phyloP scores from a whole-genome alignment of 176 grass and related monocot species.

The Avena insularis region DNA sequence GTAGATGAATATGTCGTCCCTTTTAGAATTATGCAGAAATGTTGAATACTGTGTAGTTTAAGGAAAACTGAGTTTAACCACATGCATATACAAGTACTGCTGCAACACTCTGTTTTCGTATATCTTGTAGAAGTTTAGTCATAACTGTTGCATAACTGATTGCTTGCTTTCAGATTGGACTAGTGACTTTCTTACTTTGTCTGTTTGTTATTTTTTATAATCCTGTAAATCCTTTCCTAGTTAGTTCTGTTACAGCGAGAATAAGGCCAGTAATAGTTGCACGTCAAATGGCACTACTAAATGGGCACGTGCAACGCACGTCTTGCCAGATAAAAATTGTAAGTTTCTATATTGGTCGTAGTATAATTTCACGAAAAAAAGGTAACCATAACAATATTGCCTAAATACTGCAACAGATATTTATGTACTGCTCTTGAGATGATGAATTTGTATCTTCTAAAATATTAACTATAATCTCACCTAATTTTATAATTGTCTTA shows the following conservation, averaged over 20 bases:
- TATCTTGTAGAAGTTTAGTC: conserved; percentile 2
- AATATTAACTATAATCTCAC: too few relatives aligned
- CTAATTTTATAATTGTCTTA: too few relatives aligned
- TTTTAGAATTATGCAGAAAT: conserved; percentile 19
- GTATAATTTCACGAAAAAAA: too few relatives aligned
- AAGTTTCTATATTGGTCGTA: too few relatives aligned
- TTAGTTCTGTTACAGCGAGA: neutral
- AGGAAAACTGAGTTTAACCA: neutral
- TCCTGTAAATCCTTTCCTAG: neutral
- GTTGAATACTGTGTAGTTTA: neutral
- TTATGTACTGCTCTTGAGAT: too few relatives aligned
- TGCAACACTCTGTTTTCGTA: neutral
- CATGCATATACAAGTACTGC: neutral
- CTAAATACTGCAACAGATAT: too few relatives aligned
- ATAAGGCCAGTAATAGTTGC: neutral
- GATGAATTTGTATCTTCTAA: too few relatives aligned
- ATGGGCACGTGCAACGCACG: too few relatives aligned
- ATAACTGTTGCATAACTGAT: neutral
- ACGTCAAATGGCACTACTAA: neutral
- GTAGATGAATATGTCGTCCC: neutral
- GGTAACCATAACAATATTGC: too few relatives aligned
- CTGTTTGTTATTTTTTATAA: neutral
- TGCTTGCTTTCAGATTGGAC: neutral
- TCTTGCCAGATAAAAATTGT: too few relatives aligned
- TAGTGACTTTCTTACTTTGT: neutral